Conservation (phyloP, 306 rosid genomes). For the Leucaena leucocephala region DNA sequence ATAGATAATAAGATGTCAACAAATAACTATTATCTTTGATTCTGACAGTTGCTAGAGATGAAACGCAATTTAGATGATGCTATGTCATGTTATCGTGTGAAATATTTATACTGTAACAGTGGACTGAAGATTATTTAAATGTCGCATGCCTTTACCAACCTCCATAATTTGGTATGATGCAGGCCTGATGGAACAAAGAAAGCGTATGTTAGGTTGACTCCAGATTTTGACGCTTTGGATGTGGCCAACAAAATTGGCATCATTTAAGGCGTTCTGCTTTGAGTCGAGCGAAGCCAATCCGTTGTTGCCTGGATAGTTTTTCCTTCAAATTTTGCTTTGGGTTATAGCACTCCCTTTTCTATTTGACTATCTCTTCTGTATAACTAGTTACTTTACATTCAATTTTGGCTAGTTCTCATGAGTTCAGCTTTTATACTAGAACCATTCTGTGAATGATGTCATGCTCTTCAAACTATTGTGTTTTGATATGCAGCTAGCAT, state of each 20-base stretch:
- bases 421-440: conserved; percentile 9
- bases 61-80: background rate
- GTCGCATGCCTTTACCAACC: background rate
- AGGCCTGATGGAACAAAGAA: conserved; percentile 97
- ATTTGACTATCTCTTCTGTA: conserved; percentile 23
- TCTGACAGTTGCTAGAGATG: background rate
- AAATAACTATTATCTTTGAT: background rate
- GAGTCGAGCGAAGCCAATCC: conserved; percentile 29
- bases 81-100: background rate
- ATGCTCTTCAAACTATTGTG: background rate
- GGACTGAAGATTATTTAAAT: background rate
- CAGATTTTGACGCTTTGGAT: conserved; percentile 87
- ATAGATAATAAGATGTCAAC: background rate
- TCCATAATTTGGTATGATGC: conserved; percentile 19
- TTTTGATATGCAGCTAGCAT: too few relatives aligned
- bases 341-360: conserved; percentile 32
- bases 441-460: background rate
- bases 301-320: conserved; percentile 49
- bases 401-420: conserved; percentile 15
- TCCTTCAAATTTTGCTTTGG: conserved; percentile 39
- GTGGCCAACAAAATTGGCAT: conserved; percentile 96
- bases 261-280: conserved; percentile 51
- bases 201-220: conserved; percentile 88
- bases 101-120: background rate
- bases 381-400: conserved; percentile 28